Evolutionary conservation across 108 stramenopile genomes (phyloP).

Genomic region (Conticribra weissflogii): DNA sequence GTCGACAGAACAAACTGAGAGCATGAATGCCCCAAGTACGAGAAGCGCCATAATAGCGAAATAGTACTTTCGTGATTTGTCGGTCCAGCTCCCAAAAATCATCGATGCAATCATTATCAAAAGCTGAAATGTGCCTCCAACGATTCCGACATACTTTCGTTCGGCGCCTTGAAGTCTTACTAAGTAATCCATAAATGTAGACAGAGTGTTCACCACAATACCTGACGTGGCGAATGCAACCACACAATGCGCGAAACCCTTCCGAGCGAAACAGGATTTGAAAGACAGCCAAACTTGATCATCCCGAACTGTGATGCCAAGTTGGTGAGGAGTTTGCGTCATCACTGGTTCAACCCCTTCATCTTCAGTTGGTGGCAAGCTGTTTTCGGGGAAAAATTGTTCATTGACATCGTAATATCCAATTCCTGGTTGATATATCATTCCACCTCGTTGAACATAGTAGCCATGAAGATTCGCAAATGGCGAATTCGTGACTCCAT

Average conservation of each 20-base stretch:
- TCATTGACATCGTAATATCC: not conserved
- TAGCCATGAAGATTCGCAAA: conserved; percentile 18
- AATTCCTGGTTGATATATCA: conserved; percentile 10
- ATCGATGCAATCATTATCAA: conserved; percentile 77
- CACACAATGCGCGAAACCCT: conserved; percentile 72
- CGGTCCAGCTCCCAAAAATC: conserved; percentile 64
- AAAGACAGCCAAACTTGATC: conserved; percentile 71
- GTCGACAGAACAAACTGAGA: conserved; percentile 73
- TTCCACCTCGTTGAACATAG: conserved; percentile 1
- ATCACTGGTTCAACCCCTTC: conserved; percentile 68
- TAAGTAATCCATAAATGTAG: conserved; percentile 82
- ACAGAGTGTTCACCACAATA: conserved; percentile 84
- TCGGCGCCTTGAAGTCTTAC: conserved; percentile 70
- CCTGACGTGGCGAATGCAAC: conserved; percentile 71
- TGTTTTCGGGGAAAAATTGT: not conserved
- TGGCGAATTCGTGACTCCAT: conserved; percentile 1
- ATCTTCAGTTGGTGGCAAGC: conserved; percentile 23
- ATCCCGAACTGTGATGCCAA: conserved; percentile 72
- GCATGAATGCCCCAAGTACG: conserved; percentile 60
- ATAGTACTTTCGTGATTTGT: conserved; percentile 68
- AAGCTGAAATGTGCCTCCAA: conserved; percentile 81
- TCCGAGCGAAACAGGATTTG: conserved; percentile 64
- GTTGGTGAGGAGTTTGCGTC: conserved; percentile 59
- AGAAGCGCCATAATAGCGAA: conserved; percentile 62
- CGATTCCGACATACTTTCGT: conserved; percentile 66